These are phyloP conservation scores for Bassia scoparia DNA, from an alignment of 148 eudicot species.

Conservation along the genomic window DNA sequence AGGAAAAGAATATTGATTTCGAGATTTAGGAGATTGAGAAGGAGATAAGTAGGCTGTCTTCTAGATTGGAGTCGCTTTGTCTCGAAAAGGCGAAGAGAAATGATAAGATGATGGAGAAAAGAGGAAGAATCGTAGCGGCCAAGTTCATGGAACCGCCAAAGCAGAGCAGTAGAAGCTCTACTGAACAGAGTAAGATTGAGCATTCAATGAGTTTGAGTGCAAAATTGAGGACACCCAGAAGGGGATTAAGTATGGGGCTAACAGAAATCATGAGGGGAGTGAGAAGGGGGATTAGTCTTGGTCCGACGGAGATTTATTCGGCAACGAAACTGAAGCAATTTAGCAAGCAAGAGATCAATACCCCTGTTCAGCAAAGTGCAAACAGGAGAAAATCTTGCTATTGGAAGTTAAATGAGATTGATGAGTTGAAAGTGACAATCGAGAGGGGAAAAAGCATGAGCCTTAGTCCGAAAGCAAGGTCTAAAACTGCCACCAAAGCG, in stretches of 20 bases:
- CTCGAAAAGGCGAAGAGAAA: slow-evolving; percentile 53
- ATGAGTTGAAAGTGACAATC: slow-evolving; percentile 57
- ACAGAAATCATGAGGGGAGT: slow-evolving; percentile 48
- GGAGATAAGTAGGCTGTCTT: slow-evolving; percentile 55
- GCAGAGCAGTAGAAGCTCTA: slow-evolving; percentile 26
- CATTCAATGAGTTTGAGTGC: slow-evolving; percentile 33
- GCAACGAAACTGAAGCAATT: slow-evolving; percentile 35
- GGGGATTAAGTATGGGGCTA: slow-evolving; percentile 81
- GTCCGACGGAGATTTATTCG: slow-evolving; percentile 55
- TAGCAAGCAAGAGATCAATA: slow-evolving; percentile 37
- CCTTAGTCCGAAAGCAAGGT: slow-evolving; percentile 60
- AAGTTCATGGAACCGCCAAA: slow-evolving; percentile 64
- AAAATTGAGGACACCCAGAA: slow-evolving; percentile 40
- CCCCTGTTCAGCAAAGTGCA: slow-evolving; percentile 49
- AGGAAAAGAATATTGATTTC: slow-evolving; percentile 50
- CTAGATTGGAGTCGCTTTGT: slow-evolving; percentile 51
- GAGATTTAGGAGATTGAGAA: slow-evolving; percentile 77
- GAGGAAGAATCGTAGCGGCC: slow-evolving; percentile 47
- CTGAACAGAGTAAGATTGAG: slow-evolving; percentile 40
- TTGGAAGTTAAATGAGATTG: slow-evolving; percentile 76
- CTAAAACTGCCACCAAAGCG: slow-evolving; percentile 31
- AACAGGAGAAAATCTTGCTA: slow-evolving; percentile 76
- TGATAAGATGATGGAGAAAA: slow-evolving; percentile 42
- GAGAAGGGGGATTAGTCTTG: slow-evolving; percentile 60
- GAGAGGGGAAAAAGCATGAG: slow-evolving; percentile 57